Conservation (phyloP, 2,329 filamentous ascomycete species). For the Trichophyton mentagrophytes region DNA sequence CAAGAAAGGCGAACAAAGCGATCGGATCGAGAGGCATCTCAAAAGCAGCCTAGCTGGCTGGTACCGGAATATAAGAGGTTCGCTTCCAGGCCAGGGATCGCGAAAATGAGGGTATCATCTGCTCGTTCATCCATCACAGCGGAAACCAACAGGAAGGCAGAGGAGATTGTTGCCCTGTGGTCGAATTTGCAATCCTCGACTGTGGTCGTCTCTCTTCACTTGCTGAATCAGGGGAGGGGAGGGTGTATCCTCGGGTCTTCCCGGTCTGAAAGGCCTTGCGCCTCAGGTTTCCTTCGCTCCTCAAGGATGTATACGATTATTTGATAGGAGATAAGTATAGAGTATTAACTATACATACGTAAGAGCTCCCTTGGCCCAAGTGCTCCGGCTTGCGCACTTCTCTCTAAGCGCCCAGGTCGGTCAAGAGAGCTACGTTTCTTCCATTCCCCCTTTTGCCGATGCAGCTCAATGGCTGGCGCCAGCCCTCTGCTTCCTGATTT, state of each 20-base stretch:
- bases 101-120: not conserved
- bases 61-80: not conserved
- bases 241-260: not conserved
- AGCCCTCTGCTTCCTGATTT: not conserved
- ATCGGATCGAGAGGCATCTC: not conserved
- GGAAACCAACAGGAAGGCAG: not conserved
- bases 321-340: not conserved
- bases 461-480: not conserved
- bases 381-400: not conserved
- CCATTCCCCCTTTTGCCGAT: not conserved
- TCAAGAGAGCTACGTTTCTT: not conserved
- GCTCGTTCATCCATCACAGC: not conserved
- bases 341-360: not conserved
- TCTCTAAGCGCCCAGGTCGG: not conserved
- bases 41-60: not conserved
- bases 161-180: not conserved
- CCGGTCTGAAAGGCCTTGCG: not conserved
- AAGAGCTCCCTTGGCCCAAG: not conserved
- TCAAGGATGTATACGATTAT: not conserved
- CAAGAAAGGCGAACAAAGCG: not conserved
- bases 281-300: not conserved
- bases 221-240: not conserved
- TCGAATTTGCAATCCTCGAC: slow-evolving; percentile 1
- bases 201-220: not conserved
- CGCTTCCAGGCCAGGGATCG: not conserved